Evolutionary conservation across 192 early-diverging fungal genomes (phyloP).

Genomic region (Podochytrium sp.): DNA sequence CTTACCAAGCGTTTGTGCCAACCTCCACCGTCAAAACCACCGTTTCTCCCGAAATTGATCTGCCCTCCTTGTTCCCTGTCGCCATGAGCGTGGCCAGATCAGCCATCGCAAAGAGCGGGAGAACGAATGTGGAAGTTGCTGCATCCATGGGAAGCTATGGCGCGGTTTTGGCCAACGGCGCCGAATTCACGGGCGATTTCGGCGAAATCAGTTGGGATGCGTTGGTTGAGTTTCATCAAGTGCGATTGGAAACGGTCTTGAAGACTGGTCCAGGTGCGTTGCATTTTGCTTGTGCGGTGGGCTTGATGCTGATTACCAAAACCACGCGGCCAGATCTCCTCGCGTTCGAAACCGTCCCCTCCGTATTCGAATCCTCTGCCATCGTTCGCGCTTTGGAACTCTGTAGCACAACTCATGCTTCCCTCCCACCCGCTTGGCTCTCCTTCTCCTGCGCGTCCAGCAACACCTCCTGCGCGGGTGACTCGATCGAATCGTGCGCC

Average conservation of each 20-base stretch:
- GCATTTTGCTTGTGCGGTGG: neutral
- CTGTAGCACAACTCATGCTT: neutral
- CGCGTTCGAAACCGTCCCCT: slow-evolving; percentile 74
- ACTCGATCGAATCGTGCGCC: slow-evolving; percentile 49
- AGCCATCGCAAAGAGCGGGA: neutral
- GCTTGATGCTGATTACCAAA: neutral
- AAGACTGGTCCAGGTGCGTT: slow-evolving; percentile 20
- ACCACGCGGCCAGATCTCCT: slow-evolving; percentile 55
- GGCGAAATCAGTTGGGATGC: slow-evolving; percentile 36
- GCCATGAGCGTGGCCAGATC: neutral
- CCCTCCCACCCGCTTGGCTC: slow-evolving; percentile 56
- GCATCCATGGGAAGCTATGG: slow-evolving; percentile 70
- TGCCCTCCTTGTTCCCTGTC: neutral
- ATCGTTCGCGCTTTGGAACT: slow-evolving; percentile 42
- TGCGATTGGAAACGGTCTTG: slow-evolving; percentile 39
- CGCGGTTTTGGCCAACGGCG: slow-evolving; percentile 62
- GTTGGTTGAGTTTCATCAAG: slow-evolving; percentile 60
- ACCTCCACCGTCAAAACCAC: neutral
- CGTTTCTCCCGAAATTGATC: neutral
- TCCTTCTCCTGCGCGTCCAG: slow-evolving; percentile 56
- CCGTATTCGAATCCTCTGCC: slow-evolving; percentile 53
- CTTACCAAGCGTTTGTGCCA: slow-evolving; percentile 24
- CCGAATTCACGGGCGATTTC: slow-evolving; percentile 73
- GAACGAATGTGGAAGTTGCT: slow-evolving; percentile 38
- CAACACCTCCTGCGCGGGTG: slow-evolving; percentile 50